Conservation (phyloP, 768 basidiomycete species). For the Chalciporus chontae region DNA sequence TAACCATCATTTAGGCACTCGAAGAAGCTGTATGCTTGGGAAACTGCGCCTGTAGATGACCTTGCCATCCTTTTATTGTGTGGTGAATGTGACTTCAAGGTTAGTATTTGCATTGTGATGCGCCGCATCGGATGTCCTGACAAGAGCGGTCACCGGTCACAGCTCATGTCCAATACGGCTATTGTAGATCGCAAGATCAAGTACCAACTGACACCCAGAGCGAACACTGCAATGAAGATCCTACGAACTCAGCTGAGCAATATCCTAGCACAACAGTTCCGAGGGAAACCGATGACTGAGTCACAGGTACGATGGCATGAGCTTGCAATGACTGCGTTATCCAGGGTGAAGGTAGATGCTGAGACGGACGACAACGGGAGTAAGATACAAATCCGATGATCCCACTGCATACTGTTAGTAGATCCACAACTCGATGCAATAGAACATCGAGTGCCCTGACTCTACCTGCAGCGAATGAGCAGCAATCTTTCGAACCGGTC, state of each 20-base stretch:
- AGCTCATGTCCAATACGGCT: constrained; percentile 72
- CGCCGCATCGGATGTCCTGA: constrained; percentile 1
- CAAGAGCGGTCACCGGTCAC: not conserved
- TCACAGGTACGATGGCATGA: constrained; percentile 72
- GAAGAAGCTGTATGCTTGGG: constrained; percentile 91
- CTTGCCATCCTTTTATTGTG: constrained; percentile 78
- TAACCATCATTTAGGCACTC: constrained; percentile 64
- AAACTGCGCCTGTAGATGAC: constrained; percentile 87
- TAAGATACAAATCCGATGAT: constrained; percentile 21
- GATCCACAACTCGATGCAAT: not conserved
- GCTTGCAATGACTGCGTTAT: constrained; percentile 58
- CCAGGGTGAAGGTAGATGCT: constrained; percentile 43
- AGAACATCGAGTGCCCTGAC: not conserved
- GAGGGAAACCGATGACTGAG: constrained; percentile 54
- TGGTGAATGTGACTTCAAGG: constrained; percentile 90
- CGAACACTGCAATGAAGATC: constrained; percentile 75
- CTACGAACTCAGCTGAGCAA: constrained; percentile 61
- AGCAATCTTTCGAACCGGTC: no score
- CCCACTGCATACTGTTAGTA: not conserved
- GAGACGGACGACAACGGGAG: constrained; percentile 17
- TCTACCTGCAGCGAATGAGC: not conserved
- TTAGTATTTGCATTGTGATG: constrained; percentile 25
- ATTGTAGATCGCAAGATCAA: constrained; percentile 84
- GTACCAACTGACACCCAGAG: constrained; percentile 65
- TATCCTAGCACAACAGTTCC: constrained; percentile 64